Percentiles rank a stretch among this genome's conserved stretches.
phyloP scores from a whole-genome alignment of 78 protist species.

The Dictyostelium citrinum region DNA sequence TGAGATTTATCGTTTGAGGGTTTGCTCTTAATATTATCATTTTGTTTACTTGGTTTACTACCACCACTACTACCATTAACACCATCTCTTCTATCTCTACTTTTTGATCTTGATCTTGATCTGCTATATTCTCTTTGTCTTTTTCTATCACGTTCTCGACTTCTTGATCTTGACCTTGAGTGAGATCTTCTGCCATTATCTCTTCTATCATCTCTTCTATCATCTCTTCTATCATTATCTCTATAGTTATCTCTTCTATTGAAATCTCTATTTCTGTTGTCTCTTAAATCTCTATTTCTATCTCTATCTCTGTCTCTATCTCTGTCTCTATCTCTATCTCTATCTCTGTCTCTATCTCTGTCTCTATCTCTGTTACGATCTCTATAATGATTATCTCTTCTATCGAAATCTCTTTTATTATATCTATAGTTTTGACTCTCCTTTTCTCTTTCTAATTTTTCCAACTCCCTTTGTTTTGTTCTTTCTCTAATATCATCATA shows the following conservation, averaged over 20 bases:
- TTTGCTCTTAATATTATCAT: neutral
- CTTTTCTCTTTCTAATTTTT: slow-evolving; percentile 6
- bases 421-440: neutral
- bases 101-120: neutral
- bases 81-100: neutral
- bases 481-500: slow-evolving; percentile 18
- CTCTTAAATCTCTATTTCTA: neutral
- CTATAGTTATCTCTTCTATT: neutral
- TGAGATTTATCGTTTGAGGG: neutral
- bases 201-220: slow-evolving; percentile 3
- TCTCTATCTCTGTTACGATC: neutral
- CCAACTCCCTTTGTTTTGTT: neutral
- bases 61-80: neutral
- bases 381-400: neutral
- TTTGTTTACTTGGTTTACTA: neutral
- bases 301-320: neutral
- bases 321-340: neutral
- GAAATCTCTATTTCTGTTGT: neutral
- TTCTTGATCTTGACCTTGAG: neutral
- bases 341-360: slow-evolving; percentile 1
- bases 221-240: neutral
- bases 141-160: neutral
- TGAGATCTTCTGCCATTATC: neutral
- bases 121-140: neutral
- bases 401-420: neutral